These are phyloP conservation scores for Populus tomentosa DNA, from an alignment of 441 rosid genomes.

Conservation along the genomic window DNA sequence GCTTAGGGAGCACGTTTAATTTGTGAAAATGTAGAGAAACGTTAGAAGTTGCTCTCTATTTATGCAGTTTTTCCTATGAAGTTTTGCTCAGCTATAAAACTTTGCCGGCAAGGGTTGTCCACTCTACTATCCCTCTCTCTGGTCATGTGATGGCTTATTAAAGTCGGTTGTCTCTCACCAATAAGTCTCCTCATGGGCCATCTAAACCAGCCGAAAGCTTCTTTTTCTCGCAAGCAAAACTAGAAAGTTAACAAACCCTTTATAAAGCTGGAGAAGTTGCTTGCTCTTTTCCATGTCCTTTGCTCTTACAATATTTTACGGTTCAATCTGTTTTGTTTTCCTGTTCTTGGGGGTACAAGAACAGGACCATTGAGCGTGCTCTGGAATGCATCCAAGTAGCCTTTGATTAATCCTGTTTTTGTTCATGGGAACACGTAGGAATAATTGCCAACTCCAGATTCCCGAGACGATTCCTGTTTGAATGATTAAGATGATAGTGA, in stretches of 20 bases:
- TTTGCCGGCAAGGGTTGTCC: slow-evolving; percentile 23
- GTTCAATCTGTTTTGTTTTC: neutral
- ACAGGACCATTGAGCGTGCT: slow-evolving; percentile 5
- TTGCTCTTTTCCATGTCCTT: neutral
- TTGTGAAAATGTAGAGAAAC: slow-evolving; percentile 38
- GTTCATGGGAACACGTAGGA: neutral
- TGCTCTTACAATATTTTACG: neutral
- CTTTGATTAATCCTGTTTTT: neutral
- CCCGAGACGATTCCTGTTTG: neutral
- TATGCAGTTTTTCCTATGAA: slow-evolving; percentile 24
- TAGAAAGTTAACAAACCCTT: neutral
- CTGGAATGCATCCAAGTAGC: neutral
- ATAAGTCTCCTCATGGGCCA: slow-evolving; percentile 14
- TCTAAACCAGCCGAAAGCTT: slow-evolving; percentile 5
- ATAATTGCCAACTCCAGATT: neutral
- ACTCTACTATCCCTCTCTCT: neutral
- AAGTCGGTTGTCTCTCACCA: neutral
- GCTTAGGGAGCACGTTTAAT: slow-evolving; percentile 45
- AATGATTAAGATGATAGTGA: neutral
- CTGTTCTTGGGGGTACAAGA: neutral
- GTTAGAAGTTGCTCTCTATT: slow-evolving; percentile 23
- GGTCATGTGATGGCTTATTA: neutral
- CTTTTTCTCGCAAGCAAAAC: slow-evolving; percentile 5
- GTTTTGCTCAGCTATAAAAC: slow-evolving; percentile 7
- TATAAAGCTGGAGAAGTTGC: neutral